Conservation (phyloP, 2,329 filamentous ascomycete species). For the Botrytis galanthina region DNA sequence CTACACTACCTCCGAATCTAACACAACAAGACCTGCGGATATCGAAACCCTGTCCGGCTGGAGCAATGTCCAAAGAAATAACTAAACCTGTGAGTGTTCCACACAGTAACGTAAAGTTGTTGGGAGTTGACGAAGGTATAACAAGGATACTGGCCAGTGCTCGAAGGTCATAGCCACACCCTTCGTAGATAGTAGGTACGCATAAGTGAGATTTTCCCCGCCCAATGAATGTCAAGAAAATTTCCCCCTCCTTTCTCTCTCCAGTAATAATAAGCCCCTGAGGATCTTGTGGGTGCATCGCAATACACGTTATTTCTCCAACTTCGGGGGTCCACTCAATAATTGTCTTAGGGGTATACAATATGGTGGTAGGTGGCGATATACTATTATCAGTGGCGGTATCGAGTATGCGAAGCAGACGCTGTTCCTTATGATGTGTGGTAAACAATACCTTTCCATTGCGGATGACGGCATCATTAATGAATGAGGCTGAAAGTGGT, state of each 20-base stretch:
- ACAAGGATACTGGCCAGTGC: constrained; percentile 34
- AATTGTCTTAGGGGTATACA: background rate
- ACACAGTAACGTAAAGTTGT: constrained; percentile 31
- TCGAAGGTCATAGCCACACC: constrained; percentile 19
- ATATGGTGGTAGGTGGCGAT: background rate
- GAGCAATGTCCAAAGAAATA: constrained; percentile 28
- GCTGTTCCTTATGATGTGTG: constrained; percentile 23
- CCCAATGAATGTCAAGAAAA: background rate
- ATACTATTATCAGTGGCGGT: background rate
- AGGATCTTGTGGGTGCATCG: background rate
- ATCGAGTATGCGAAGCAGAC: constrained; percentile 14
- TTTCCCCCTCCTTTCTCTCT: background rate
- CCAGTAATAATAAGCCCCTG: background rate
- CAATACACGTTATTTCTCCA: constrained; percentile 11
- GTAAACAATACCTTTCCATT: constrained; percentile 32
- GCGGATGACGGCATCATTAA: constrained; percentile 32
- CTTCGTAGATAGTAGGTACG: constrained; percentile 1
- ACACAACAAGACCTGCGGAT: constrained; percentile 25
- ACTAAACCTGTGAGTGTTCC: constrained; percentile 37
- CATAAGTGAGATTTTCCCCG: background rate
- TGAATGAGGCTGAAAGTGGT: constrained; percentile 22
- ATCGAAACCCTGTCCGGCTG: constrained; percentile 9
- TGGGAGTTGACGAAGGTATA: background rate
- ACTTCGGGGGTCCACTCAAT: background rate
- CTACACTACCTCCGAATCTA: constrained; percentile 34